Conservation (phyloP, 192 early-diverging fungal genomes). For the Rhizophagus clarus region DNA sequence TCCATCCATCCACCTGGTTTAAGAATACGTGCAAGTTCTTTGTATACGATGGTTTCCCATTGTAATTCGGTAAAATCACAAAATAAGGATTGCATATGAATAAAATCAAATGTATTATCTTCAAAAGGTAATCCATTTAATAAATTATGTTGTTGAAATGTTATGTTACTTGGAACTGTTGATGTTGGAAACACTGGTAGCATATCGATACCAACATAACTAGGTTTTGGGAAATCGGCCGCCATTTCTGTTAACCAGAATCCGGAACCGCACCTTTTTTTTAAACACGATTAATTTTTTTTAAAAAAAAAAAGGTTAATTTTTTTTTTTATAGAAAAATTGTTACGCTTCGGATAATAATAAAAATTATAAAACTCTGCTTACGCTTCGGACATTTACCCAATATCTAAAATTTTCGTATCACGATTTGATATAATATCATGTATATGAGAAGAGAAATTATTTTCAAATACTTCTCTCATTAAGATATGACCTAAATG, state of each 20-base stretch:
- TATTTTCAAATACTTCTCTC: neutral
- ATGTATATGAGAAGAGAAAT: slow-evolving; percentile 44
- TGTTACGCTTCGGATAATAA: no score
- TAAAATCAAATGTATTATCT: slow-evolving; percentile 37
- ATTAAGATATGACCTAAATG: neutral
- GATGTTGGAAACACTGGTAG: slow-evolving; percentile 32
- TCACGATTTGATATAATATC: slow-evolving; percentile 37
- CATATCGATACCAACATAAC: slow-evolving; percentile 42
- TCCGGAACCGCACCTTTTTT: slow-evolving; percentile 43
- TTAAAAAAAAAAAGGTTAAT: no score
- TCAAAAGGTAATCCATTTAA: slow-evolving; percentile 41
- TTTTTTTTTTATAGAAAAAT: no score
- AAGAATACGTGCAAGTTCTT: neutral
- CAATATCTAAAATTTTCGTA: slow-evolving; percentile 41
- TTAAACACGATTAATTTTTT: no score
- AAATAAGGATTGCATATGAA: neutral
- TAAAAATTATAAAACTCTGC: no score
- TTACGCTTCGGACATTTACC: neutral
- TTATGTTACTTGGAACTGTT: slow-evolving; percentile 37
- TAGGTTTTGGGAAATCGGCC: slow-evolving; percentile 45
- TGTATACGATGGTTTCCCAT: neutral
- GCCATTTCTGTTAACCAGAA: slow-evolving; percentile 45
- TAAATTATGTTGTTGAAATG: slow-evolving; percentile 40
- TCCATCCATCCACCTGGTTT: slow-evolving; percentile 15
- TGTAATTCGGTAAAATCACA: neutral